phyloP scores from a whole-genome alignment of 1,284 basidiomycete genomes.

The Apiotrichum gracile region DNA sequence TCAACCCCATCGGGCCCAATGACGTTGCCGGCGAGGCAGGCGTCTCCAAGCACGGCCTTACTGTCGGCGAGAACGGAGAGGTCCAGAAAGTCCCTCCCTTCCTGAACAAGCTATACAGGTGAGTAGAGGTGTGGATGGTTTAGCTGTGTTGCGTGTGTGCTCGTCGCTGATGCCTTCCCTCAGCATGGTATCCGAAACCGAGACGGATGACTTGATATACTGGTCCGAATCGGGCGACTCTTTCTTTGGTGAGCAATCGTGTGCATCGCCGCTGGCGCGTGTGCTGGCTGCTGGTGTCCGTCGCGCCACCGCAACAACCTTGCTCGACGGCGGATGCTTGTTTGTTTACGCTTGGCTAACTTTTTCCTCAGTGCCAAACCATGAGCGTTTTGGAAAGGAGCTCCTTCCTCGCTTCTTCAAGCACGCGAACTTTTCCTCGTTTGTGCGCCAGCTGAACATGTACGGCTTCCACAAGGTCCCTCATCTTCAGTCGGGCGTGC shows the following conservation, averaged over 20 bases:
- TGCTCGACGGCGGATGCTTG: no score
- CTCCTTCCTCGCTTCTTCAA: conserved; percentile 93
- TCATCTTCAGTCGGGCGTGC: conserved; percentile 89
- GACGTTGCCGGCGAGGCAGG: conserved; percentile 4
- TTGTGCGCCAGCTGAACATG: conserved; percentile 96
- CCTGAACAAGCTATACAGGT: conserved; percentile 88
- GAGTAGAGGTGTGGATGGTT: conserved; percentile 45
- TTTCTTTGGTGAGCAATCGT: conserved; percentile 65
- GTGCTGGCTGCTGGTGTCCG: no score
- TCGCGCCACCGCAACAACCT: no score
- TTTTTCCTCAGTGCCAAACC: conserved; percentile 79
- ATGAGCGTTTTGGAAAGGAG: conserved; percentile 85
- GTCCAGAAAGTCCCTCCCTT: conserved; percentile 65
- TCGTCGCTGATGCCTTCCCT: neutral
- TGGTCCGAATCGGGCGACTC: conserved; percentile 87
- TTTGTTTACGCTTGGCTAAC: neutral
- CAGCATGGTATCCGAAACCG: conserved; percentile 86
- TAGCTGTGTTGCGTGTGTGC: conserved; percentile 1
- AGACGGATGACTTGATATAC: conserved; percentile 74
- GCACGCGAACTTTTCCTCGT: conserved; percentile 88
- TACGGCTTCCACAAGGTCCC: conserved; percentile 95
- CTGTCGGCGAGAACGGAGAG: conserved; percentile 43
- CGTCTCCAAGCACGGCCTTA: conserved; percentile 35
- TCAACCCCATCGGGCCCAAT: conserved; percentile 8
- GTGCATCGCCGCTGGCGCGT: no score